These are phyloP conservation scores for Angomonas deanei DNA, from an alignment of 208 protist species.

Conservation along the genomic window DNA sequence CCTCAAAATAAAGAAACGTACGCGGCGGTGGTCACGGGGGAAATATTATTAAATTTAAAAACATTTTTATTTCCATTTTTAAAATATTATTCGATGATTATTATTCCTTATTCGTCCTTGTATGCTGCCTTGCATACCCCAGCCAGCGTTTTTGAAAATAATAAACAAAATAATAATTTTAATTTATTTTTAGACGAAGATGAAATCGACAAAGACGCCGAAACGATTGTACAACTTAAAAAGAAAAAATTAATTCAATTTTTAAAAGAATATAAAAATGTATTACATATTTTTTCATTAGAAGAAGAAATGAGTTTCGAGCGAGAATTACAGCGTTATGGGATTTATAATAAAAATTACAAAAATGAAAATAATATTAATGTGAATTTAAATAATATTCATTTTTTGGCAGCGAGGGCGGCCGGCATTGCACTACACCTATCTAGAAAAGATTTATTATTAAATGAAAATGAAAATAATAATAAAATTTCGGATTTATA, in stretches of 20 bases:
- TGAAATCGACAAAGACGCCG: constrained; percentile 17
- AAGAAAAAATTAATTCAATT: constrained; percentile 45
- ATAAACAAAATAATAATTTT: not conserved
- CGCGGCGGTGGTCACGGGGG: constrained; percentile 70
- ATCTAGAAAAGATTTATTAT: constrained; percentile 14
- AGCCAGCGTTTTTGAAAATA: not conserved
- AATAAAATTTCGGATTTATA: constrained; percentile 11
- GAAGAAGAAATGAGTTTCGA: constrained; percentile 71
- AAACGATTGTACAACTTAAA: constrained; percentile 42
- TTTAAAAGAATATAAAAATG: constrained; percentile 46
- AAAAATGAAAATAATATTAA: not conserved
- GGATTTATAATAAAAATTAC: constrained; percentile 19
- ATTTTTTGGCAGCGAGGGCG: constrained; percentile 26
- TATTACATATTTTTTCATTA: constrained; percentile 72
- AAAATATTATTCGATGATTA: constrained; percentile 65
- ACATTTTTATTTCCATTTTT: constrained; percentile 72
- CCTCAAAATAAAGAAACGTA: not conserved
- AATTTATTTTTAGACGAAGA: not conserved
- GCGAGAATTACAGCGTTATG: constrained; percentile 67
- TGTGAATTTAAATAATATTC: not conserved
- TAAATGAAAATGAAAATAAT: no score
- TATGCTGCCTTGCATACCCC: not conserved
- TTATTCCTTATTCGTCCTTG: constrained; percentile 51
- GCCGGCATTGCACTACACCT: constrained; percentile 71
- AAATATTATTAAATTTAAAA: constrained; percentile 72